Conservation (phyloP, 108 stramenopile species). For the Pseudonitzschia multiseries region DNA sequence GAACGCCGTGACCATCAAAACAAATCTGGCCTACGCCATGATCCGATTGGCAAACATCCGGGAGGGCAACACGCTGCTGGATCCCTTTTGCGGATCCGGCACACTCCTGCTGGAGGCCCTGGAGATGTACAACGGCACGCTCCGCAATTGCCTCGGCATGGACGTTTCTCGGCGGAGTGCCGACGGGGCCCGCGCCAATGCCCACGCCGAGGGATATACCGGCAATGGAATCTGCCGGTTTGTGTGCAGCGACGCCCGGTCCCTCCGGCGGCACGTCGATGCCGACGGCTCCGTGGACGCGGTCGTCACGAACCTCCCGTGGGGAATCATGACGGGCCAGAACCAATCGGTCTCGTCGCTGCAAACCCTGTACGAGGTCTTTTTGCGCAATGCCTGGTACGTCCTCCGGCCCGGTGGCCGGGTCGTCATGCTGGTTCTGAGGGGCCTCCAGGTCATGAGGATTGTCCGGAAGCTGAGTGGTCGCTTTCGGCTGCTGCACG, state of each 20-base stretch:
- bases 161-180: slow-evolving; percentile 60
- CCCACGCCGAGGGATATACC: slow-evolving; percentile 47
- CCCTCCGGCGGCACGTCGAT: slow-evolving; percentile 48
- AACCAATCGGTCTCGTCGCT: slow-evolving; percentile 57
- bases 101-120: slow-evolving; percentile 79
- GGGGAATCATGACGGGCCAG: slow-evolving; percentile 71
- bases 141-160: slow-evolving; percentile 52
- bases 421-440: slow-evolving; percentile 68
- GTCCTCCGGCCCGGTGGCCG: slow-evolving; percentile 53
- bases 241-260: slow-evolving; percentile 62
- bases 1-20: slow-evolving; percentile 73
- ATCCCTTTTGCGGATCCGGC: slow-evolving; percentile 84
- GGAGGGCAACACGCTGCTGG: slow-evolving; percentile 53
- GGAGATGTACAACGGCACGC: slow-evolving; percentile 42
- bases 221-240: slow-evolving; percentile 41
- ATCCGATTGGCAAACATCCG: slow-evolving; percentile 53
- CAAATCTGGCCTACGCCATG: slow-evolving; percentile 71
- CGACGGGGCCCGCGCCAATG: slow-evolving; percentile 62
- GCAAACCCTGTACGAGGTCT: slow-evolving; percentile 72
- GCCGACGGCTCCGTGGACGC: slow-evolving; percentile 59
- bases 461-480: slow-evolving; percentile 70
- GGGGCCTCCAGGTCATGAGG: slow-evolving; percentile 65
- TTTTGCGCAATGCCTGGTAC: slow-evolving; percentile 67
- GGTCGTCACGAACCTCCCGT: slow-evolving; percentile 64
- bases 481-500: slow-evolving; percentile 50